These are phyloP conservation scores for Neospora caninum DNA, from an alignment of 169 alveolate genomes.

Conservation along the genomic window DNA sequence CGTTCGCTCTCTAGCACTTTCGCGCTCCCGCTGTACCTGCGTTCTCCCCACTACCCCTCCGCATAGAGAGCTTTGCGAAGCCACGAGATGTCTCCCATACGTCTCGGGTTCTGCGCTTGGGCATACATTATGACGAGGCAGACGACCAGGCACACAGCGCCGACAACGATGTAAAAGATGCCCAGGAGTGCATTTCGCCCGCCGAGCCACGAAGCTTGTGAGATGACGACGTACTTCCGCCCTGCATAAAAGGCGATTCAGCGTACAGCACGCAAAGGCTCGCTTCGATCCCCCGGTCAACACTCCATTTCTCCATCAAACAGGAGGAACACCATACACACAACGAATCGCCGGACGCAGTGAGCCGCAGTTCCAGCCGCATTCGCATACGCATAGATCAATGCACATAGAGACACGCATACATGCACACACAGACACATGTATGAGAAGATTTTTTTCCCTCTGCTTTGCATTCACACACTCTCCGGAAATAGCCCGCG, in stretches of 20 bases:
- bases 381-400: no score
- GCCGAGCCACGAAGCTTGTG: slow-evolving; percentile 74
- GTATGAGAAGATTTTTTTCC: not conserved
- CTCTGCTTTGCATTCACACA: not conserved
- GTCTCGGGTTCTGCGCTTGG: slow-evolving; percentile 63
- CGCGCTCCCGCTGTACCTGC: no score
- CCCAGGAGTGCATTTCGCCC: slow-evolving; percentile 75
- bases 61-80: slow-evolving; percentile 60
- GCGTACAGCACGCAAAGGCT: slow-evolving; percentile 37
- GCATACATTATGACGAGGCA: slow-evolving; percentile 43
- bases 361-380: no score
- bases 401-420: no score
- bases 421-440: not conserved
- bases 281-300: no score
- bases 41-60: no score
- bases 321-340: not conserved
- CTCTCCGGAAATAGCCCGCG: no score
- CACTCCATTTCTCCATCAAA: not conserved
- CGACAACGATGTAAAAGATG: slow-evolving; percentile 68
- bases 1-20: no score
- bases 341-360: no score
- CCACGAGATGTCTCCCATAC: slow-evolving; percentile 66
- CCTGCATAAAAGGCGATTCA: slow-evolving; percentile 62
- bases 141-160: slow-evolving; percentile 47
- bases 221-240: slow-evolving; percentile 71